A percentile compares a stretch with the other conserved stretches of the same genome.
phyloP scores from a whole-genome alignment of 1,284 basidiomycete species.

The Malassezia slooffiae region DNA sequence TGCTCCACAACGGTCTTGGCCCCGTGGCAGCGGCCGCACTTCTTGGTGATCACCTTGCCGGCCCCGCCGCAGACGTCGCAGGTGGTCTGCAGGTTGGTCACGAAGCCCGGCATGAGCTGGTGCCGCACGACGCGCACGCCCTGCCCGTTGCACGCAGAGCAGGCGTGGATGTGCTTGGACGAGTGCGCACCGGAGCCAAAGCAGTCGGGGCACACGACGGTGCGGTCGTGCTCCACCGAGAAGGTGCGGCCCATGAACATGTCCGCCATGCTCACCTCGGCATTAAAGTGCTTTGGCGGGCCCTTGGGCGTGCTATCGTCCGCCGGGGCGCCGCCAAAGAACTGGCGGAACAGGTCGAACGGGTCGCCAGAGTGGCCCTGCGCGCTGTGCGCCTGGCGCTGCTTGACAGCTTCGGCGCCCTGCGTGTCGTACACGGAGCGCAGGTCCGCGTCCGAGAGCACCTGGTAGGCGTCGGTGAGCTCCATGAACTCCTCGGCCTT shows the following conservation, averaged over 20 bases:
- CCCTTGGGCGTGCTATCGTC: conserved; percentile 27
- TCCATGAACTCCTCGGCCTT: conserved; percentile 46
- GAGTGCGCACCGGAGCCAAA: conserved; percentile 42
- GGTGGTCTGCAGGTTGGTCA: conserved; percentile 36
- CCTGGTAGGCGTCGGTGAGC: conserved; percentile 47
- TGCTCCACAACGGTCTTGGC: conserved; percentile 32
- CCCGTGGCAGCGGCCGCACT: conserved; percentile 32
- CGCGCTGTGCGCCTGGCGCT: conserved; percentile 31
- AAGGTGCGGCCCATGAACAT: conserved; percentile 37
- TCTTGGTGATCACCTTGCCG: conserved; percentile 32
- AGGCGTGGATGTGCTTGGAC: conserved; percentile 35
- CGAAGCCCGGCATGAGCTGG: conserved; percentile 46
- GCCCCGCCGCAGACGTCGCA: conserved; percentile 36
- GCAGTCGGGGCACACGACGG: conserved; percentile 37
- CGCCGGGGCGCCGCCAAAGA: conserved; percentile 37
- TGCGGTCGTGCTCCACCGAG: conserved; percentile 29
- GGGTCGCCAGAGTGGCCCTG: conserved; percentile 28
- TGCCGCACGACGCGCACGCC: conserved; percentile 39
- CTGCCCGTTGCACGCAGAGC: conserved; percentile 31
- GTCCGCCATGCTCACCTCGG: conserved; percentile 32
- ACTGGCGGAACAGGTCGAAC: conserved; percentile 41
- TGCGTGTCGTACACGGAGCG: conserved; percentile 40
- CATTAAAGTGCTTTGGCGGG: conserved; percentile 36
- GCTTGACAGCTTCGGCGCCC: conserved; percentile 41
- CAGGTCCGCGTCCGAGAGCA: conserved; percentile 32